Percentiles rank a stretch among this genome's conserved stretches.
Conservation (phyloP, 495 filamentous ascomycete species). For the Penicillium pancosmium region DNA sequence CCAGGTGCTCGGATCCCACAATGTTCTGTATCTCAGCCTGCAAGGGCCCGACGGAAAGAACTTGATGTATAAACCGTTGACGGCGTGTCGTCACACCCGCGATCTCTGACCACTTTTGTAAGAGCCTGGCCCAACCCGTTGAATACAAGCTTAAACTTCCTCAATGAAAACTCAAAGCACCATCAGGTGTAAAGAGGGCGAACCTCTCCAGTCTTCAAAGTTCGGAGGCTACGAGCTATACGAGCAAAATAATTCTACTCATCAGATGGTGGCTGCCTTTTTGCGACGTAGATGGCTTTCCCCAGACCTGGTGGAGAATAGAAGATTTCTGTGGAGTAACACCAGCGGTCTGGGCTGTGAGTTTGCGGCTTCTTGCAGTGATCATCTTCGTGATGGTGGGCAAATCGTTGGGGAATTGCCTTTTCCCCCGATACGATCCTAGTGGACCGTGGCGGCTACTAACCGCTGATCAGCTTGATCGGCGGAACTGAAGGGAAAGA, state of each 20-base stretch:
- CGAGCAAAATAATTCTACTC: not conserved
- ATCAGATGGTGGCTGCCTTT: not conserved
- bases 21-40: slow-evolving; percentile 29
- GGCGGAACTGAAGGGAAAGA: not conserved
- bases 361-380: slow-evolving; percentile 30
- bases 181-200: not conserved
- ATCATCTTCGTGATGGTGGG: slow-evolving; percentile 15
- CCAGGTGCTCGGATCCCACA: slow-evolving; percentile 25
- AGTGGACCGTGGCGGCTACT: slow-evolving; percentile 13
- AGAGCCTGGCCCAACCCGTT: slow-evolving; percentile 1
- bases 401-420: slow-evolving; percentile 4
- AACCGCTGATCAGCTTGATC: slow-evolving; percentile 8
- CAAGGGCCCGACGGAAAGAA: slow-evolving; percentile 43
- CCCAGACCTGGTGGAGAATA: slow-evolving; percentile 17
- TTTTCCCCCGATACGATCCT: slow-evolving; percentile 5
- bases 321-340: slow-evolving; percentile 26
- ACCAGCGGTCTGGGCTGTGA: slow-evolving; percentile 34
- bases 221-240: not conserved
- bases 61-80: slow-evolving; percentile 38
- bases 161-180: not conserved
- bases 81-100: slow-evolving; percentile 26
- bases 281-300: not conserved
- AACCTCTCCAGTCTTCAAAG: too few species aligned
- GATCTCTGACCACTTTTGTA: slow-evolving; percentile 7
- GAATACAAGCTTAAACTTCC: not conserved